These are phyloP conservation scores for Sporothrix phasma DNA, from an alignment of 2,329 filamentous ascomycete species.

Conservation along the genomic window DNA sequence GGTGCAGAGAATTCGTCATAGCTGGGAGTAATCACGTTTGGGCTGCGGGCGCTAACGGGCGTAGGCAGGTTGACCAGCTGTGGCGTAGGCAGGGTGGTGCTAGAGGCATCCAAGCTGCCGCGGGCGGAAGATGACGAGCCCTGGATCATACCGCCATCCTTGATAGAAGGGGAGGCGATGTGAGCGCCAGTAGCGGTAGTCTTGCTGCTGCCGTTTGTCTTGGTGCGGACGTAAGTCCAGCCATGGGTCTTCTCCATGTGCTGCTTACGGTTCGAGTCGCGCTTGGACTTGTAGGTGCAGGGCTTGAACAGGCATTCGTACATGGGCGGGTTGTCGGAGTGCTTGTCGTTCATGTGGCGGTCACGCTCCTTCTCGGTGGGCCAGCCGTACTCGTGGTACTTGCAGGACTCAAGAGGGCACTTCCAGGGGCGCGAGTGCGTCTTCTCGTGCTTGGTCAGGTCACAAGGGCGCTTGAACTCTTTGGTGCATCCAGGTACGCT, in stretches of 20 bases:
- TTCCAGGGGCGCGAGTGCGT: conserved; percentile 96
- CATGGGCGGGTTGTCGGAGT: conserved; percentile 68
- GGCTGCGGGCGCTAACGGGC: conserved; percentile 48
- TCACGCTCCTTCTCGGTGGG: conserved; percentile 97
- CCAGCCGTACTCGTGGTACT: conserved; percentile 84
- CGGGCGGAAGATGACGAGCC: conserved; percentile 5
- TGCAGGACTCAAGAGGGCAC: conserved; percentile 72
- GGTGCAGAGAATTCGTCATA: conserved; percentile 32
- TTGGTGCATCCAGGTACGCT: conserved; percentile 69
- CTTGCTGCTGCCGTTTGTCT: conserved; percentile 70
- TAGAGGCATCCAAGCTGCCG: conserved; percentile 33
- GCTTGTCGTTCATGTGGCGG: conserved; percentile 92
- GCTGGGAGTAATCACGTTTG: conserved; percentile 47
- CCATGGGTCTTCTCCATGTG: conserved; percentile 97
- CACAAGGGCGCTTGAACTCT: conserved; percentile 93
- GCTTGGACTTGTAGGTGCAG: conserved; percentile 90
- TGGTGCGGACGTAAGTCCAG: conserved; percentile 84
- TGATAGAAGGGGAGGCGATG: neutral
- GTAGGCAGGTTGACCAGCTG: conserved; percentile 52
- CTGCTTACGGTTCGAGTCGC: conserved; percentile 94
- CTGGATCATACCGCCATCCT: neutral
- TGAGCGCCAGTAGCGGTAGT: neutral
- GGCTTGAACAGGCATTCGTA: conserved; percentile 74
- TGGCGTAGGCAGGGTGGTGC: conserved; percentile 44
- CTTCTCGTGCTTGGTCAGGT: conserved; percentile 96